Percentiles rank a stretch among this genome's conserved stretches.
Evolutionary conservation across 768 basidiomycete species (phyloP).

Genomic region (Albatrellus ellisii): DNA sequence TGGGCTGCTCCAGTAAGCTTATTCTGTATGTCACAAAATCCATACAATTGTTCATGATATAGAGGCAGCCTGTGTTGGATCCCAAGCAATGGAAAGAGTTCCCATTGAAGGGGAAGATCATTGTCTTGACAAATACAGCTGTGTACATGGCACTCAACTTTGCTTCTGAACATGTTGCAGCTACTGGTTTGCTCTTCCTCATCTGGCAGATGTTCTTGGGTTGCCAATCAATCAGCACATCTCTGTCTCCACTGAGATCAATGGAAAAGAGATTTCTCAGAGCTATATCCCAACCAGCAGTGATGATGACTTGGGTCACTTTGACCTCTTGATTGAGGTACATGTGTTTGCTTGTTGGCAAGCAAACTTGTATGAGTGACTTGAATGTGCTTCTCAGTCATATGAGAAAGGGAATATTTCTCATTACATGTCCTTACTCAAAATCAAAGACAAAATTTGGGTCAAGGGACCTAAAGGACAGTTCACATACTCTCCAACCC

Average conservation of each 20-base stretch:
- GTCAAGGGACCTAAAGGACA: slow-evolving; percentile 96
- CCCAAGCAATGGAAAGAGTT: slow-evolving; percentile 73
- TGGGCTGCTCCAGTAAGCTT: slow-evolving; percentile 25
- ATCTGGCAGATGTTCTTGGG: slow-evolving; percentile 65
- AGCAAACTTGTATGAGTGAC: no score
- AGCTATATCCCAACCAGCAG: slow-evolving; percentile 94
- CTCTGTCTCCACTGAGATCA: slow-evolving; percentile 78
- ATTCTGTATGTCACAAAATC: neutral
- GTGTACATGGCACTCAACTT: slow-evolving; percentile 54
- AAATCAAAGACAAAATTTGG: slow-evolving; percentile 75
- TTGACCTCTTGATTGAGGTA: slow-evolving; percentile 96
- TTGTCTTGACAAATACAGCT: slow-evolving; percentile 92
- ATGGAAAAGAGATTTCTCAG: slow-evolving; percentile 80
- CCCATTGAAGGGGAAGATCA: slow-evolving; percentile 65
- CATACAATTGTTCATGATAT: slow-evolving; percentile 22
- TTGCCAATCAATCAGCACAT: slow-evolving; percentile 97
- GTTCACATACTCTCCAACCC: slow-evolving; percentile 68
- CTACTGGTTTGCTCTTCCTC: slow-evolving; percentile 84
- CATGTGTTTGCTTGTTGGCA: slow-evolving; percentile 2
- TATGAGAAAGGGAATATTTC: slow-evolving; percentile 99
- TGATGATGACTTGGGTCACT: slow-evolving; percentile 86
- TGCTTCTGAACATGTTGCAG: slow-evolving; percentile 27
- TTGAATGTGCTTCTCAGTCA: slow-evolving; percentile 33
- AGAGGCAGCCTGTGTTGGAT: slow-evolving; percentile 58
- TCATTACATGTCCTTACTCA: slow-evolving; percentile 65